Evolutionary conservation across 1,284 basidiomycete species (phyloP), one percentile per base, ranked within the genome.

Genomic region (Rhodotorula sp.): DNA sequence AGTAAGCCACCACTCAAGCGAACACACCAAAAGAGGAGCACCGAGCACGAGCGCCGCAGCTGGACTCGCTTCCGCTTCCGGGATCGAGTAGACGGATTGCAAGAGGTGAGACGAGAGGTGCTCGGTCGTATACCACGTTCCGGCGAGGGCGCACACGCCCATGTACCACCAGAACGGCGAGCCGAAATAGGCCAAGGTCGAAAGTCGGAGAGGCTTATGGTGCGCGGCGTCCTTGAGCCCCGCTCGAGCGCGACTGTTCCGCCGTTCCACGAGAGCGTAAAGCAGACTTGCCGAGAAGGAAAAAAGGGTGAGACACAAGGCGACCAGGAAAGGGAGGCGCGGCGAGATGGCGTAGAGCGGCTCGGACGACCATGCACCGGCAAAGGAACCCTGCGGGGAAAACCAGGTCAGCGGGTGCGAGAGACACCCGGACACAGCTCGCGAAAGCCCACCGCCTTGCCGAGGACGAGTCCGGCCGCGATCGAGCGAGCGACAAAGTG

Each of bases 61-160:
- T 14, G 50, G 5, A 23, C 66, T 66, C 12, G 73, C 68, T 3
- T 57, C 31, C 5, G 47, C 12, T 18, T 66, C 52, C 6, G 56
- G 19, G 12, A 73, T 45, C 19, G 61, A 45, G 47, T 73, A 75
- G 12, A 72, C 49, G 5, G 62, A 43, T 45, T 68, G 59, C 1
- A 75, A 49, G 18, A 75, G 47, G 12, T 67, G 67, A 16, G 68
- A 62, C 12, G 70, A 64, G 43, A 70, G 68, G n/a, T 75, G 71
- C 38, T 73, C 63, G 15, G 66, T 68, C 19, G 68, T 67, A 45
- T 73, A 68, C 73, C 70, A 72, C 2, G 18, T n/a, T 0, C 73
- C 73, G 7, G 73, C 73, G n/a, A 72, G 59, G 1, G 47, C 66
- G 56, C 71, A 69, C 34, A 69, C 65, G 14, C 34, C 38, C 50